A percentile compares a stretch with the other conserved stretches of the same genome.
These are phyloP conservation scores for Aspergillus floridensis DNA, from an alignment of 2,329 filamentous ascomycete genomes.

Conservation along the genomic window DNA sequence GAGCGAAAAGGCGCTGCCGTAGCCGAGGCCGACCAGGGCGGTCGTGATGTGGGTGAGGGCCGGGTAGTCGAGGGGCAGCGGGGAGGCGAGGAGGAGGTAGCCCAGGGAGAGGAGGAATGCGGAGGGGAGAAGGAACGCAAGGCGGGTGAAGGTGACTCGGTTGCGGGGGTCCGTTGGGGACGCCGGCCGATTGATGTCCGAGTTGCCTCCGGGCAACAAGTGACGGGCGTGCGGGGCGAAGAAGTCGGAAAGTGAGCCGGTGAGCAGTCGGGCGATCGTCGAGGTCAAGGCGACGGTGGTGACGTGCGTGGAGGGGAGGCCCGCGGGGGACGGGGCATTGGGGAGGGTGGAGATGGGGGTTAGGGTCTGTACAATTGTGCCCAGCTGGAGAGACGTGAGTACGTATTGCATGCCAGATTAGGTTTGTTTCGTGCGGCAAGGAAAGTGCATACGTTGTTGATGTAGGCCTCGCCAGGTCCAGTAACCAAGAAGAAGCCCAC, in stretches of 20 bases:
- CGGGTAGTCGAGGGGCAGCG: constrained; percentile 73
- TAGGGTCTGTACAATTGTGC: constrained; percentile 86
- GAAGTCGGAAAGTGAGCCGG: constrained; percentile 83
- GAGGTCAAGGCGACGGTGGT: constrained; percentile 88
- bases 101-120: constrained; percentile 71
- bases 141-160: constrained; percentile 66
- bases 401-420: background rate
- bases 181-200: constrained; percentile 41
- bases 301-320: constrained; percentile 74
- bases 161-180: constrained; percentile 23
- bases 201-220: constrained; percentile 52
- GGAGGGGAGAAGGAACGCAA: constrained; percentile 75
- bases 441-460: constrained; percentile 68
- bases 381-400: constrained; percentile 50
- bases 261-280: constrained; percentile 84
- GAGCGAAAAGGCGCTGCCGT: constrained; percentile 86
- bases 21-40: constrained; percentile 80
- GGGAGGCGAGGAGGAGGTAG: constrained; percentile 74
- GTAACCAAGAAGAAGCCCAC: constrained; percentile 88
- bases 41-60: constrained; percentile 84
- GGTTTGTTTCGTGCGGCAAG: background rate
- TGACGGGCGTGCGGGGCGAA: constrained; percentile 68
- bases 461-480: constrained; percentile 94
- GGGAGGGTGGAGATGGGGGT: constrained; percentile 61
- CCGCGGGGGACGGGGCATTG: constrained; percentile 53